Evolutionary conservation across 371 early-diverging fungal genomes (phyloP).

Genomic region (Syncephalastrum monosporum): DNA sequence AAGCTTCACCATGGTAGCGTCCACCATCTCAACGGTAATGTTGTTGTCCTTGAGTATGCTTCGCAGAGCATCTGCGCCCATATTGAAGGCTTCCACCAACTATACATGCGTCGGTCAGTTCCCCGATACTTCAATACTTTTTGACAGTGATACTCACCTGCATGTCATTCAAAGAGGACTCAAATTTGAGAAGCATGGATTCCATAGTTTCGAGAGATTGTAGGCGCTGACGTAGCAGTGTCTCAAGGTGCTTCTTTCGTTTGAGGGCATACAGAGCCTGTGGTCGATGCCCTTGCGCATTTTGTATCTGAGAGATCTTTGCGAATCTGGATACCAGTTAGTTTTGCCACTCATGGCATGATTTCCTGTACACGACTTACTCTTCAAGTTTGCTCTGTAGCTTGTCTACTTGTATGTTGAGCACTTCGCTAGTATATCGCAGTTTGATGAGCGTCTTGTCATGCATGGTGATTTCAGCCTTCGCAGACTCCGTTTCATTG

Average conservation of each 20-base stretch:
- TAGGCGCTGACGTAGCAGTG: slow-evolving; percentile 44
- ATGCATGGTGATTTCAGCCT: slow-evolving; percentile 35
- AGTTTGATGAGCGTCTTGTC: slow-evolving; percentile 52
- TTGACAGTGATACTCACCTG: slow-evolving; percentile 31
- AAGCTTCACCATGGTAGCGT: slow-evolving; percentile 47
- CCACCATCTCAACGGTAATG: slow-evolving; percentile 41
- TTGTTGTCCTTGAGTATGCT: slow-evolving; percentile 30
- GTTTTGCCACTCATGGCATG: neutral
- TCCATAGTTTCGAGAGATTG: slow-evolving; percentile 57
- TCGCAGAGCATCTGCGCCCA: slow-evolving; percentile 50
- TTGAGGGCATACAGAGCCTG: slow-evolving; percentile 52
- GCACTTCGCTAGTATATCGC: slow-evolving; percentile 41
- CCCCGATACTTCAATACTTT: neutral
- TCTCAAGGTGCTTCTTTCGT: slow-evolving; percentile 38
- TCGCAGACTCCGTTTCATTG: slow-evolving; percentile 2
- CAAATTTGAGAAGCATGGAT: slow-evolving; percentile 50
- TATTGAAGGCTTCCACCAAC: slow-evolving; percentile 54
- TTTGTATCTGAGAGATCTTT: slow-evolving; percentile 17
- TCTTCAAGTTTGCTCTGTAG: slow-evolving; percentile 41
- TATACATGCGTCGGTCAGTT: slow-evolving; percentile 7
- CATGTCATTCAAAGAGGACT: slow-evolving; percentile 52
- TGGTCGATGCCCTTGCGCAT: slow-evolving; percentile 25
- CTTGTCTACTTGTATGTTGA: slow-evolving; percentile 47
- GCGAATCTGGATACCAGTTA: slow-evolving; percentile 11
- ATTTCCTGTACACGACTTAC: slow-evolving; percentile 20